Conservation (phyloP, 495 filamentous ascomycete species). For the Penicillium ochrochloron region DNA sequence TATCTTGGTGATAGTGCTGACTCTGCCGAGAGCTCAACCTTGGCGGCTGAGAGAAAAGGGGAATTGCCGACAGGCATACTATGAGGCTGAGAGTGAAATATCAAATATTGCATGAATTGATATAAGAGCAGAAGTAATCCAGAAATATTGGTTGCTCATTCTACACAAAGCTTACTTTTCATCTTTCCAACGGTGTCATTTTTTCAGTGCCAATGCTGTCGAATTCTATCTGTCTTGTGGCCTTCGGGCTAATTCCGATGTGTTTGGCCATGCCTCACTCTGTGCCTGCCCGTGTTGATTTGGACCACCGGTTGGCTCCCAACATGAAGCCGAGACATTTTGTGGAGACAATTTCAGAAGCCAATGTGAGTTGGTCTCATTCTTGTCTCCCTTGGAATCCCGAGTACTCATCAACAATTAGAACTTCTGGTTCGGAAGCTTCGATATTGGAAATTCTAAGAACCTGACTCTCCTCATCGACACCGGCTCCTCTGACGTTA, state of each 20-base stretch:
- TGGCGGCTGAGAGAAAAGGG: not conserved
- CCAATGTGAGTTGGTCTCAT: not conserved
- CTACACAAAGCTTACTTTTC: not conserved
- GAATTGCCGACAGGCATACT: not conserved
- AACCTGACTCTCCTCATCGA: slow-evolving; percentile 17
- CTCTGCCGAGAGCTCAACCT: not conserved
- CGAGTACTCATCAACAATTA: not conserved
- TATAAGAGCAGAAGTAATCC: not conserved
- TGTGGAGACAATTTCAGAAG: not conserved
- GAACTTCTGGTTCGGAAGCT: slow-evolving; percentile 15
- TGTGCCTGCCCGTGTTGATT: not conserved
- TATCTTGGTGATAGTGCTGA: not conserved
- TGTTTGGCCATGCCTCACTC: not conserved
- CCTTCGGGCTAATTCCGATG: not conserved
- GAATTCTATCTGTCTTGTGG: not conserved
- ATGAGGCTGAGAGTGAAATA: not conserved
- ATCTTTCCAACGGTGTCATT: not conserved
- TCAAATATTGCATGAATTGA: not conserved
- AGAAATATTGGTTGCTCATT: not conserved
- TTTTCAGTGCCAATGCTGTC: not conserved
- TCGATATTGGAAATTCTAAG: slow-evolving; percentile 6
- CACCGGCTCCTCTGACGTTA: slow-evolving; percentile 22
- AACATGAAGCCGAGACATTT: not conserved
- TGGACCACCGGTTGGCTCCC: not conserved
- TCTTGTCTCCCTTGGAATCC: not conserved